Evolutionary conservation across 495 filamentous ascomycete genomes (phyloP).

Genomic region (Neurospora sp.): DNA sequence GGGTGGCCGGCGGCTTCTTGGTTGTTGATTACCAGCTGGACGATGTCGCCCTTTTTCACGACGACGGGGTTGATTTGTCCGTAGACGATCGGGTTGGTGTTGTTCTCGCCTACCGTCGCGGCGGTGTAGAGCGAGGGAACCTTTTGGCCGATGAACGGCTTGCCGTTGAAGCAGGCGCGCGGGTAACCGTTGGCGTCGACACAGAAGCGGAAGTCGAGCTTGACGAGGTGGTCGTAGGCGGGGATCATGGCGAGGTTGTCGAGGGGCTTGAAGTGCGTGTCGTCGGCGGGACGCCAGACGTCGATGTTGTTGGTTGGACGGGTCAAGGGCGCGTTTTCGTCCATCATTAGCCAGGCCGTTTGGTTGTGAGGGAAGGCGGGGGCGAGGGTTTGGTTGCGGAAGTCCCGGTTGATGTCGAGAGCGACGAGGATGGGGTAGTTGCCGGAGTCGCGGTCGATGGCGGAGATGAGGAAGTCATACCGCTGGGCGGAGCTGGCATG

Average conservation of each 20-base stretch:
- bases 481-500: constrained; percentile 52
- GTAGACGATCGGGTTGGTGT: constrained; percentile 57
- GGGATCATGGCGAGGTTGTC: constrained; percentile 38
- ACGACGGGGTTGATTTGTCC: constrained; percentile 64
- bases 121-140: constrained; percentile 74
- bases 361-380: constrained; percentile 28
- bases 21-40: constrained; percentile 80
- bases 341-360: constrained; percentile 54
- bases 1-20: constrained; percentile 49
- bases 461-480: constrained; percentile 46
- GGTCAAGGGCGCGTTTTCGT: constrained; percentile 23
- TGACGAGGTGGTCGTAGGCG: constrained; percentile 42
- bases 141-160: constrained; percentile 60
- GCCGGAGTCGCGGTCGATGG: constrained; percentile 20
- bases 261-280: constrained; percentile 48
- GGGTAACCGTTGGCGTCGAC: constrained; percentile 53
- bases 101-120: constrained; percentile 47
- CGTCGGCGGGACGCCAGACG: constrained; percentile 51
- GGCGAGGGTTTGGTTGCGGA: constrained; percentile 17
- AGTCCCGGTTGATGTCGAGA: constrained; percentile 38
- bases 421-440: constrained; percentile 51
- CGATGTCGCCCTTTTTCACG: constrained; percentile 50
- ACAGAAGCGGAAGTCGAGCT: constrained; percentile 51
- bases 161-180: constrained; percentile 66
- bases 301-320: constrained; percentile 39